These are phyloP conservation scores for Eragrostis tef DNA, from an alignment of 202 grass and related monocot species.

Conservation along the genomic window DNA sequence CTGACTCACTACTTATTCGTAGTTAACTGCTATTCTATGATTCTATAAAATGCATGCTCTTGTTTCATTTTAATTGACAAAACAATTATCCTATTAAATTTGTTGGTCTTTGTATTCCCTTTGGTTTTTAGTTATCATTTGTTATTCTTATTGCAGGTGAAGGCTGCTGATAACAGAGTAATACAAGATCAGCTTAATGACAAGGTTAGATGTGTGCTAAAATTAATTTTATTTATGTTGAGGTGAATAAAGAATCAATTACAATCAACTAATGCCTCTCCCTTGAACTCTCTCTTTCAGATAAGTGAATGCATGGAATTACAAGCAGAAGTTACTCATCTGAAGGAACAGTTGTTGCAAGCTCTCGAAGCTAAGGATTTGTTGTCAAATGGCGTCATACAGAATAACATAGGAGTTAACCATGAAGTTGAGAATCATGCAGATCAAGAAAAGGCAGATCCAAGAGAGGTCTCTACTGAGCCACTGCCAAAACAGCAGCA, in stretches of 20 bases:
- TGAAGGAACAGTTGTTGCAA: conserved; percentile 78
- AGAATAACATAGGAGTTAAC: conserved; percentile 46
- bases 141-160: conserved; percentile 71
- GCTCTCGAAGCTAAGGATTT: conserved; percentile 64
- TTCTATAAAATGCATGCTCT: background rate
- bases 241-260: conserved; percentile 32
- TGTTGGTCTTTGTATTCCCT: background rate
- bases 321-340: conserved; percentile 65
- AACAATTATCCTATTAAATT: background rate
- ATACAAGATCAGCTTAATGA: conserved; percentile 95
- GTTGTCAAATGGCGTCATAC: conserved; percentile 48
- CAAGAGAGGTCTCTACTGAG: conserved; percentile 53
- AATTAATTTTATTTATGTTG: conserved; percentile 24
- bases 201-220: conserved; percentile 62
- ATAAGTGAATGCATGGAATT: conserved; percentile 78
- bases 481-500: conserved; percentile 52
- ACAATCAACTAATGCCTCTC: conserved; percentile 15
- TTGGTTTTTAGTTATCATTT: conserved; percentile 36
- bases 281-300: conserved; percentile 52
- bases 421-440: conserved; percentile 46
- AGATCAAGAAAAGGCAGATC: conserved; percentile 52
- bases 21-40: background rate
- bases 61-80: background rate
- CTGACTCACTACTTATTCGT: background rate
- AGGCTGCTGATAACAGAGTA: conserved; percentile 93